Evolutionary conservation across 768 basidiomycete genomes (phyloP).

Genomic region (Psilocybe sp.): DNA sequence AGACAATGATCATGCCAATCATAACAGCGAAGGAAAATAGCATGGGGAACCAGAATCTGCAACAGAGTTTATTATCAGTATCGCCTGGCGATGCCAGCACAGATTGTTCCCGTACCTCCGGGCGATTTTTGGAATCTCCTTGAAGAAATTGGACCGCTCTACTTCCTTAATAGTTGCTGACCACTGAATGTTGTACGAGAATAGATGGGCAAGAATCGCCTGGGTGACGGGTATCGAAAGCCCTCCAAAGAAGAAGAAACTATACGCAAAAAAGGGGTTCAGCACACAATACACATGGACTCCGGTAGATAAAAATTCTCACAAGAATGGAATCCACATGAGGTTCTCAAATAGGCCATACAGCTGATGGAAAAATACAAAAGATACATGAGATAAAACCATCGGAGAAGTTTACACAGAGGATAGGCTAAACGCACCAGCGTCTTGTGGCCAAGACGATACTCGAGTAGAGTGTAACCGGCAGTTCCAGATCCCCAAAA

Average conservation of each 20-base stretch:
- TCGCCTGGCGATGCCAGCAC: slow-evolving; percentile 14
- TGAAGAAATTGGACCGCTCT: slow-evolving; percentile 84
- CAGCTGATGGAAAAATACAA: slow-evolving; percentile 25
- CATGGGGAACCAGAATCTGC: slow-evolving; percentile 56
- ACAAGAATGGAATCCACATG: slow-evolving; percentile 77
- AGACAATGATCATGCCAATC: slow-evolving; percentile 52
- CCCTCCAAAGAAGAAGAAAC: slow-evolving; percentile 80
- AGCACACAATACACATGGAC: background rate
- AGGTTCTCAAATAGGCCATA: slow-evolving; percentile 54
- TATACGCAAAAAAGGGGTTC: slow-evolving; percentile 19
- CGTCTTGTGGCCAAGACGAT: slow-evolving; percentile 60
- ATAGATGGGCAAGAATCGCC: slow-evolving; percentile 65
- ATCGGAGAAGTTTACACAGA: slow-evolving; percentile 6
- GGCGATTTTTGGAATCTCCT: slow-evolving; percentile 82
- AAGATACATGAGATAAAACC: slow-evolving; percentile 25
- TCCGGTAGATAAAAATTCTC: slow-evolving; percentile 25
- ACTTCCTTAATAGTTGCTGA: slow-evolving; percentile 76
- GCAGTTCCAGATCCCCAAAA: slow-evolving; percentile 74
- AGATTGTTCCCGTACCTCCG: slow-evolving; percentile 47
- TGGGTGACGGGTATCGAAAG: slow-evolving; percentile 68
- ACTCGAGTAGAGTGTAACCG: slow-evolving; percentile 70
- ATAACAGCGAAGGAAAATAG: slow-evolving; percentile 54
- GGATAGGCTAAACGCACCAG: slow-evolving; percentile 30
- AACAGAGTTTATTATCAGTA: slow-evolving; percentile 23
- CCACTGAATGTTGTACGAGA: slow-evolving; percentile 56